Base-by-base conservation (phyloP, 768 basidiomycete species). In the Tricholoma flavovirens region DNA sequence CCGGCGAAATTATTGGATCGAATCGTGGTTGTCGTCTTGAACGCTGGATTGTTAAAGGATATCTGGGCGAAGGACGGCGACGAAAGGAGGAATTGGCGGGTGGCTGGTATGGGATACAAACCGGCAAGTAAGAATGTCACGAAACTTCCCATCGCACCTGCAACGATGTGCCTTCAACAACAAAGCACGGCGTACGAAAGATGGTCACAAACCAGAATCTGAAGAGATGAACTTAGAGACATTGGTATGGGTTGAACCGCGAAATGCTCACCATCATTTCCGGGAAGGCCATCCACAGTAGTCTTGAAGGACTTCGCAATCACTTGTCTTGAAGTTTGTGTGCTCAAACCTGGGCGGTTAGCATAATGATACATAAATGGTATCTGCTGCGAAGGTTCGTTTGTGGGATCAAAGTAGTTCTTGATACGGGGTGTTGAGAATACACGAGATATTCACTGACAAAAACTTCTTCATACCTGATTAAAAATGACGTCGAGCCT, bases 351-450 rank as follows among this genome's bases (percentile, higher is more conserved):
- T 0, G 84, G 83, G 2, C 73, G 71, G 64, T 84, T 78, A 2
- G 80, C 83, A 60, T 86, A 86, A 68, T 86, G 83, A 61, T 84
- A 85, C 83, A 85, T 85, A 66, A 77, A 83, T 0, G 83, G 83
- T 60, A 86, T 85, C 60, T 84, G 83, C 60, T 84, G 82, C 2
- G 83, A 84, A 0, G 83, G 83, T 60, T 86, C 84, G 62, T 86
- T 75, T 8, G 83, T 83, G 36, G 38, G 15, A 17, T 53, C 51
- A 30, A 85, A 85, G 66, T 83, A 86, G 38, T 73, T 72, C 78
- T 84, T 26, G 45, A 22, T 29, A 15, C 4, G 10, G 26, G 26
- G 5, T 5, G 9, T 15, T 29, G 45, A 46, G 45, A 8, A 15
- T 29, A 15, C 14, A 15, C 7, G 8, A 10, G 9, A 51, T 5